Base-by-base conservation (phyloP, 1,284 basidiomycete species). In the Moesziomyces parantarcticus region DNA sequence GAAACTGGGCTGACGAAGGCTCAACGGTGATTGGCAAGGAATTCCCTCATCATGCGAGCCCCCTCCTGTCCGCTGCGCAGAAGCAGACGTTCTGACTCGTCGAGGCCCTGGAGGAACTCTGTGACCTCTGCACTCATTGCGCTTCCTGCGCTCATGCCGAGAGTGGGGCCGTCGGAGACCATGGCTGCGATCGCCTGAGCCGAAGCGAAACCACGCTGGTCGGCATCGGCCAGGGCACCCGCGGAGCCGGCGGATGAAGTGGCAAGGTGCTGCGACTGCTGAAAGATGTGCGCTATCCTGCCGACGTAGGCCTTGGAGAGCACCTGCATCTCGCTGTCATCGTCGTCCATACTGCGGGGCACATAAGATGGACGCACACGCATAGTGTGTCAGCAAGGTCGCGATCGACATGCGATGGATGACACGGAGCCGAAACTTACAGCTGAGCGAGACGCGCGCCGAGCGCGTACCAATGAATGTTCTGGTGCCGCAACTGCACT, bases 391-490 rank as follows among this genome's bases (percentile, higher is more conserved):
- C 11, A 34, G 36, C 6, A 34, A n/a, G 11, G 9, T 10, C 13
- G 9, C 20, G 18, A 20, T 8, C 5, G 14, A 6, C 5, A 47
- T 26, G 32, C 7, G 36, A 22, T 22, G 34, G 2, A 32, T 11
- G 5, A n/a, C 22, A 8, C 13, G 29, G 29, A 7, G 36, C 36
- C 7, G 11, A 39, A 3, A 72, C 76, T 65, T 55, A 79, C 77
- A 82, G 43, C 22, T 72, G 59, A n/a, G 75, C 79, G 1, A 83
- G 65, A 0, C 82, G 72, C 13, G 68, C 51, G 5, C 78, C 82
- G 2, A 83, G 55, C 13, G 80, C 82, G 58, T 82, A 83, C 80
- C 80, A 83, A 46, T 77, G 71, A 7, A 67, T 68, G 63, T 69
- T 69, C 39, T 80, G 75, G 23, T 75, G 57, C 3, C 81, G 47